Percentiles rank a stretch among this genome's conserved stretches.
Conservation (phyloP, 2,329 filamentous ascomycete species). For the Neopestalotiopsis sp. region DNA sequence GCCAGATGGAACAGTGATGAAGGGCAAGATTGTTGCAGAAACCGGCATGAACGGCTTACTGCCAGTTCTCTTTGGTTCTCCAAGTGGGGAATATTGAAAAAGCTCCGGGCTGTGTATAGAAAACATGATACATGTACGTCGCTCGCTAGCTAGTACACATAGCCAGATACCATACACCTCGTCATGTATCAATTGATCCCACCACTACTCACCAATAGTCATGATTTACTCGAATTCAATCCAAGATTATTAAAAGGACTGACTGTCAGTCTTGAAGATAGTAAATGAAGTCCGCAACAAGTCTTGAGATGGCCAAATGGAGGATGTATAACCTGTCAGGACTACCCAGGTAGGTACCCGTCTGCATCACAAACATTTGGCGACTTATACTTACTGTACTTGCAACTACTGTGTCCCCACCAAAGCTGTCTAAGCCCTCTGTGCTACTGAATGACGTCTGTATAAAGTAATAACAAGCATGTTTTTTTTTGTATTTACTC, state of each 20-base stretch:
- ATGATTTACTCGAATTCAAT: no score
- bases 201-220: no score
- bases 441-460: not conserved
- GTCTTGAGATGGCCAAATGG: not conserved
- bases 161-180: no score
- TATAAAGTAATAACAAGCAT: not conserved
- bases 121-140: not conserved
- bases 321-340: not conserved
- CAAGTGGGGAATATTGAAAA: not conserved
- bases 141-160: no score
- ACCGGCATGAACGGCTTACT: conserved; percentile 1
- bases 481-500: no score
- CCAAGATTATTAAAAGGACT: no score
- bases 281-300: no score
- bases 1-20: not conserved
- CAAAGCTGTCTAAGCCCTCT: not conserved
- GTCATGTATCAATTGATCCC: no score
- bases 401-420: not conserved
- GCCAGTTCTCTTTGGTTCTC: not conserved
- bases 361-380: not conserved
- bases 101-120: conserved; percentile 2
- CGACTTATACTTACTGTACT: not conserved
- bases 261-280: no score
- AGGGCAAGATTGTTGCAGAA: not conserved
- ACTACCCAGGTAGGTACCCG: not conserved